Percentiles rank a stretch among this genome's conserved stretches.
Conservation (phyloP, 2,329 filamentous ascomycete species). For the Xylaria sp. region DNA sequence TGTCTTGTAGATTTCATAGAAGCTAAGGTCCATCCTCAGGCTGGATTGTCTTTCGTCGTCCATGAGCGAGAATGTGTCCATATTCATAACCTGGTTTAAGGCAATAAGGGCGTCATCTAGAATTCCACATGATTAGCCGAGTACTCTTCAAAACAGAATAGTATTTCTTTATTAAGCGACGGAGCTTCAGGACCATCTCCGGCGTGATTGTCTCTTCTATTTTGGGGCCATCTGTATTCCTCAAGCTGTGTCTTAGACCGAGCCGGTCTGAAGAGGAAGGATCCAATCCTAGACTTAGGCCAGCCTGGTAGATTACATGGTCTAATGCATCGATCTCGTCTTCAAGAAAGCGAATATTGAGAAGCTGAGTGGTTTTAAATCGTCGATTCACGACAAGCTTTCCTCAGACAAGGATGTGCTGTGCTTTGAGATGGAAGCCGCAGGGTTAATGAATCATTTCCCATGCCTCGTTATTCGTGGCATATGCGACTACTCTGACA, state of each 20-base stretch:
- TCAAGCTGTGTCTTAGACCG: not conserved
- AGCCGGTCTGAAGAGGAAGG: constrained; percentile 1
- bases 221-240: constrained; percentile 38
- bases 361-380: constrained; percentile 48
- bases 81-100: constrained; percentile 44
- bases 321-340: not conserved
- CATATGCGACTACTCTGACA: too few species aligned
- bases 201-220: constrained; percentile 45
- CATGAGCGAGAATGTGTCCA: constrained; percentile 44
- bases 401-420: too few species aligned
- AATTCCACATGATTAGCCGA: constrained; percentile 29
- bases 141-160: not conserved
- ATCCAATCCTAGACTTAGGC: not conserved
- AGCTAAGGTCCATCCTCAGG: constrained; percentile 4
- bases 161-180: constrained; percentile 10
- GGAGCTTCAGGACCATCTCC: constrained; percentile 7
- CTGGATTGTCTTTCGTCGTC: constrained; percentile 23
- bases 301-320: not conserved
- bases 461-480: too few species aligned
- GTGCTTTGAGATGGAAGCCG: constrained; percentile 43
- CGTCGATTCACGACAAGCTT: constrained; percentile 47
- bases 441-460: too few species aligned
- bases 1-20: constrained; percentile 23
- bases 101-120: constrained; percentile 45
- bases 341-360: constrained; percentile 33